phyloP scores from a whole-genome alignment of 192 early-diverging fungal species.

The Nowakowskiella sp. region DNA sequence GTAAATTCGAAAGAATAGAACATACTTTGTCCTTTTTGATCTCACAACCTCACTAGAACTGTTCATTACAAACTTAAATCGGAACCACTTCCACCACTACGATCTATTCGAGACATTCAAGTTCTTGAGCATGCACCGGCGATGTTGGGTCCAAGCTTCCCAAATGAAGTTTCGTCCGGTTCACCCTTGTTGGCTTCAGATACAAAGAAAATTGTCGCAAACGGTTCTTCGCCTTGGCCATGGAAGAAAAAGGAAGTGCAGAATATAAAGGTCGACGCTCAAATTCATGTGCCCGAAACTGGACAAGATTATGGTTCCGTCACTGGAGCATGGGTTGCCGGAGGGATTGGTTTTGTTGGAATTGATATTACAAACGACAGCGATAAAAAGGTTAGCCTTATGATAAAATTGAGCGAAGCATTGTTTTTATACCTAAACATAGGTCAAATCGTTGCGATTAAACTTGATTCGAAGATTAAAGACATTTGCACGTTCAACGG shows the following conservation, averaged over 20 bases:
- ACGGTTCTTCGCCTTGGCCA: too few species aligned
- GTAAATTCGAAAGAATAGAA: constrained; percentile 11
- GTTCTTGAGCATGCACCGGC: constrained; percentile 25
- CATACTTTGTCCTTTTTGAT: constrained; percentile 1
- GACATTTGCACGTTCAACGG: constrained; percentile 27
- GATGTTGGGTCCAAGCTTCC: constrained; percentile 3
- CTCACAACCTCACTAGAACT: constrained; percentile 2
- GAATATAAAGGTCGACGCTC: neutral
- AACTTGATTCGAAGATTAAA: constrained; percentile 30
- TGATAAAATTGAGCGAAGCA: neutral
- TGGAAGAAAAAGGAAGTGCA: neutral
- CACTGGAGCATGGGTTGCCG: neutral
- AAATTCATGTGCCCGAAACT: neutral
- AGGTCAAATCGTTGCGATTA: constrained; percentile 28
- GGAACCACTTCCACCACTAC: constrained; percentile 5
- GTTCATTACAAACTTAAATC: constrained; percentile 23
- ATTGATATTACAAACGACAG: neutral
- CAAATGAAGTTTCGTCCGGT: neutral
- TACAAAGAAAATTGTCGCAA: too few species aligned
- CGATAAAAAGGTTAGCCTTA: constrained; percentile 1
- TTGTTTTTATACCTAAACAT: neutral
- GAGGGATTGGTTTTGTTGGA: constrained; percentile 2
- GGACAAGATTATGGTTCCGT: neutral
- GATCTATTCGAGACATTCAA: constrained; percentile 15
- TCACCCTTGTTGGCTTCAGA: neutral